These are phyloP conservation scores for Entomortierella parvispora DNA, from an alignment of 192 early-diverging fungal genomes.

Conservation along the genomic window DNA sequence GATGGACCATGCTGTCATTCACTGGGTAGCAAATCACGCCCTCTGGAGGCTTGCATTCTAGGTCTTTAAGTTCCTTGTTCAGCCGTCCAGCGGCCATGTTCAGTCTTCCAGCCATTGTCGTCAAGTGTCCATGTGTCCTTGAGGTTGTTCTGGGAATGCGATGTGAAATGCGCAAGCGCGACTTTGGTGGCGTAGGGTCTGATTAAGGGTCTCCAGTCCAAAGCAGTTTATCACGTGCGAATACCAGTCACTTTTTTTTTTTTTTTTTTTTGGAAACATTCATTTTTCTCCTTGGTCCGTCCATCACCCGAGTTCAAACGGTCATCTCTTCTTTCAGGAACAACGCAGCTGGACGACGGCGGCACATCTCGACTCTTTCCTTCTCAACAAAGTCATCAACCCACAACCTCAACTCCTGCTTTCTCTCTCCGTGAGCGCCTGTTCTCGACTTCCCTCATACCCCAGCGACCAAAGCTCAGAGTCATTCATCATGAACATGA, in stretches of 20 bases:
- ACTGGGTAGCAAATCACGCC: conserved; percentile 72
- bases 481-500: conserved; percentile 30
- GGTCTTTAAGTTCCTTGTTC: conserved; percentile 38
- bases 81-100: conserved; percentile 24
- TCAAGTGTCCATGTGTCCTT: background rate
- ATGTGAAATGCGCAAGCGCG: too few relatives aligned
- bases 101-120: conserved; percentile 2
- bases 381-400: too few relatives aligned
- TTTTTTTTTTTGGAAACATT: conserved; percentile 1
- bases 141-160: background rate
- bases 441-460: too few relatives aligned
- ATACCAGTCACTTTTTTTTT: background rate
- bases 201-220: too few relatives aligned
- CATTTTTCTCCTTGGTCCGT: background rate
- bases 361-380: too few relatives aligned
- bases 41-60: conserved; percentile 62
- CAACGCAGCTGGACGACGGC: too few relatives aligned
- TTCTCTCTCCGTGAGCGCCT: too few relatives aligned
- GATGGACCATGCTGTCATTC: conserved; percentile 64
- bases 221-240: too few relatives aligned
- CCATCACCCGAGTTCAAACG: too few relatives aligned
- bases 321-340: too few relatives aligned
- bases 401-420: too few relatives aligned
- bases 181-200: background rate
- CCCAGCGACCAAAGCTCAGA: too few relatives aligned